These are phyloP conservation scores for Ustilago esculenta DNA, from an alignment of 1,284 basidiomycete species.

Conservation along the genomic window DNA sequence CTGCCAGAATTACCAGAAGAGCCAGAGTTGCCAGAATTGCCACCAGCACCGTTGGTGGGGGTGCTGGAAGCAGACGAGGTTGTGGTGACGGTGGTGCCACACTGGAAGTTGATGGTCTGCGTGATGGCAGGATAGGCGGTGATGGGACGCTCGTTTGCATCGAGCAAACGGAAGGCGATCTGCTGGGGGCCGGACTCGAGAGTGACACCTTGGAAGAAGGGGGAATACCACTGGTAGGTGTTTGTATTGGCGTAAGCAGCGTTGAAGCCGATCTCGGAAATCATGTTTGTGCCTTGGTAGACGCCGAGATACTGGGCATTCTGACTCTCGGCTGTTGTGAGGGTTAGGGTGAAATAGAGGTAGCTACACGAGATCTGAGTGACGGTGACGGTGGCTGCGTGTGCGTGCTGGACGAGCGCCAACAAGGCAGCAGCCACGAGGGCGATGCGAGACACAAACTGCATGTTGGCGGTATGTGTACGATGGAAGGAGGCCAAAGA, in stretches of 20 bases:
- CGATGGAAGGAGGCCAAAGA: not conserved
- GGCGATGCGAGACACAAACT: slow-evolving; percentile 1
- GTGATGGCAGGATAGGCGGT: slow-evolving; percentile 18
- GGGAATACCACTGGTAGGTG: slow-evolving; percentile 24
- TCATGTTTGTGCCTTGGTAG: slow-evolving; percentile 12
- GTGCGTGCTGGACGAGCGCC: slow-evolving; percentile 15
- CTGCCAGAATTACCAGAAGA: no score
- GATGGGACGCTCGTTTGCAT: slow-evolving; percentile 11
- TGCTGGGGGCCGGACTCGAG: slow-evolving; percentile 17
- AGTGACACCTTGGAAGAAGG: slow-evolving; percentile 21
- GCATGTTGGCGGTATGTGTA: slow-evolving; percentile 11
- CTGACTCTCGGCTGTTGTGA: slow-evolving; percentile 20
- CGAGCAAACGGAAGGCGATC: slow-evolving; percentile 34
- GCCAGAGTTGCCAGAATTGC: not conserved
- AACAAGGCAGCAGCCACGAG: slow-evolving; percentile 29
- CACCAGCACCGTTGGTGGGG: slow-evolving; percentile 5
- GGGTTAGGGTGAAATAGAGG: slow-evolving; percentile 25
- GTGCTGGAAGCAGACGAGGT: slow-evolving; percentile 12
- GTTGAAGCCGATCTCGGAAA: slow-evolving; percentile 26
- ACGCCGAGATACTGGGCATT: slow-evolving; percentile 16
- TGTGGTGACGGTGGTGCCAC: slow-evolving; percentile 30
- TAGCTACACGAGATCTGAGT: slow-evolving; percentile 27
- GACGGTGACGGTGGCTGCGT: slow-evolving; percentile 22
- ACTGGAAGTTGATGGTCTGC: slow-evolving; percentile 33
- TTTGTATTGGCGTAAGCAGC: slow-evolving; percentile 13